Base-by-base conservation (phyloP, 805 yeast species). In the Candida vartiovaarae region DNA sequence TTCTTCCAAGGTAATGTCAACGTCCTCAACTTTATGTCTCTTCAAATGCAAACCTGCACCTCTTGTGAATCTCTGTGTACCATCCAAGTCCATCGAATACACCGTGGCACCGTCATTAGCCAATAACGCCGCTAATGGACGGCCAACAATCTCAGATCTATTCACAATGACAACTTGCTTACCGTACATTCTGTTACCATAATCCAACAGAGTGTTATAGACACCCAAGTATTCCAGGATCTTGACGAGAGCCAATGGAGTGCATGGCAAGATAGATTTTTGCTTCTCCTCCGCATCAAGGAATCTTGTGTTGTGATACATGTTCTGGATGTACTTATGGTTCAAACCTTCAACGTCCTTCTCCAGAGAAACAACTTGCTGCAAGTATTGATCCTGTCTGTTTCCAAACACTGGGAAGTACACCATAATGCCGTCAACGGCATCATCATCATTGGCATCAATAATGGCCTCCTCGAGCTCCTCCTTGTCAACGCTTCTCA, bases 31-130 rank as follows among this genome's bases (percentile, higher is more conserved):
- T 50, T 82, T 83, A 63, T 93, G 99, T 59, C 90, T 82, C 44
- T 74, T 78, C 55, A 83, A 77, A 59, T 77, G 78, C 55, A 93
- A 71, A 34, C 95, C 95, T 55, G 87, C 95, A 32, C 99, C 99
- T 57, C 99, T 76, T 23, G 96, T 91, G 66, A 86, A 93, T 61
- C 80, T 80, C 64, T 93, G 98, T 50, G 89, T 80, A 54, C 88
- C 85, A 56, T 84, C 80, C 40, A 93, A 67, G 60, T 93, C 98
- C 3, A 81, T 91, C 1, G 98, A 90, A 62, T 84, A 93, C 3
- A 93, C 98, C 1, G 82, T 83, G 24, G 99, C 99, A 49, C 99
- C 99, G 60, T 93, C 99, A 59, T 93, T 93, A 20, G 99, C 98
- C 50, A 93, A 70, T 32, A 93, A 65, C 0, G 99, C 98, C 31